A percentile compares a stretch with the other conserved stretches of the same genome.
Conservation (phyloP, 257 asterid genomes). For the Solanum habrochaites region DNA sequence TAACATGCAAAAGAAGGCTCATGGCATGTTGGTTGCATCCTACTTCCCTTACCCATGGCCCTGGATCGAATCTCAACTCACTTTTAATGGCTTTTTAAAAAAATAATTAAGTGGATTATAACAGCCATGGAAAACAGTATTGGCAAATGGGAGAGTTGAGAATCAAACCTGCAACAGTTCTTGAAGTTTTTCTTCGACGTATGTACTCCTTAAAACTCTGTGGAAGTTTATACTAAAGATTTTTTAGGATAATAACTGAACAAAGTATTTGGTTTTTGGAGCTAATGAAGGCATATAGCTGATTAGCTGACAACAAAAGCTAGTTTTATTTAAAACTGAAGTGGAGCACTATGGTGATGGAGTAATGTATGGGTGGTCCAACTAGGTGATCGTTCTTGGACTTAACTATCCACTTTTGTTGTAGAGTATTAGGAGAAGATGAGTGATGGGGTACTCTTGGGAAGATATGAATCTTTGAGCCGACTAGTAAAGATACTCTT, state of each 20-base stretch:
- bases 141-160: no score
- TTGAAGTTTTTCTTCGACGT: not conserved
- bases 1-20: no score
- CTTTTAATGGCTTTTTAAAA: no score
- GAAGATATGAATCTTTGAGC: not conserved
- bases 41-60: no score
- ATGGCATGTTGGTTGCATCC: no score
- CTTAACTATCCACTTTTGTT: not conserved
- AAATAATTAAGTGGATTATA: no score
- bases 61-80: no score
- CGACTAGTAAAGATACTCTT: not conserved
- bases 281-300: not conserved
- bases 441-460: not conserved
- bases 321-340: not conserved
- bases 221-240: not conserved
- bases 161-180: not conserved
- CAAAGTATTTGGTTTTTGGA: not conserved
- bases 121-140: no score
- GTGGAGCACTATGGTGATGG: not conserved
- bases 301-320: not conserved
- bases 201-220: not conserved
- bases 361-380: not conserved
- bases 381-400: not conserved
- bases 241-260: not conserved
- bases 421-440: not conserved